These are phyloP conservation scores for Cyclotella atomus DNA, from an alignment of 108 stramenopile species.

Conservation along the genomic window DNA sequence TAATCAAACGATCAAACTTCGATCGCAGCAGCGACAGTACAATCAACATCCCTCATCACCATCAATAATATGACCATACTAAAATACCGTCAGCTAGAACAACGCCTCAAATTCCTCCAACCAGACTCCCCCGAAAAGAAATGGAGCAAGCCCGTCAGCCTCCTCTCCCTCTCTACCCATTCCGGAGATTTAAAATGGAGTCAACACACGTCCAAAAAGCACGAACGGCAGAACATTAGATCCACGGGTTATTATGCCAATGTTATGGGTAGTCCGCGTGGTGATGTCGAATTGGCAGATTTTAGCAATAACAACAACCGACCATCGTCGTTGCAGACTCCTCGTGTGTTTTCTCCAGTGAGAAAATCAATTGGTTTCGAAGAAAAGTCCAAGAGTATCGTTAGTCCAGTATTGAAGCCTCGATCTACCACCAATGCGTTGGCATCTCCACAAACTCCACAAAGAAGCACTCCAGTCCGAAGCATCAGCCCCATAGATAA, in stretches of 20 bases:
- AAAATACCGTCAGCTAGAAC: conserved; percentile 7
- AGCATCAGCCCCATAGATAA: not conserved
- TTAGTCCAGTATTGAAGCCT: not conserved
- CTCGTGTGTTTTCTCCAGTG: not conserved
- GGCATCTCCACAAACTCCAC: not conserved
- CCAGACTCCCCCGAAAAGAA: not conserved
- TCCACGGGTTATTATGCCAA: not conserved
- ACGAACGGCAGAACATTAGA: not conserved
- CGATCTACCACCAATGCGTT: no score
- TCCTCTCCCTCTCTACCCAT: not conserved
- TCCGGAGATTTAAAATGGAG: conserved; percentile 12
- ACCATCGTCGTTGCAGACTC: not conserved
- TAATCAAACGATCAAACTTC: no score
- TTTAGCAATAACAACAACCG: not conserved
- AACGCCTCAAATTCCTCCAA: conserved; percentile 12
- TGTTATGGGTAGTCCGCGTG: not conserved
- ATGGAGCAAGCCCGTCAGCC: not conserved
- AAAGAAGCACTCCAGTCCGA: not conserved
- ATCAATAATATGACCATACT: conserved; percentile 1
- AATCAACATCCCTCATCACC: not conserved
- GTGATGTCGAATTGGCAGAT: conserved; percentile 8
- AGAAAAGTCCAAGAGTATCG: not conserved
- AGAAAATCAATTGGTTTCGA: not conserved
- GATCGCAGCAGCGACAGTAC: no score
- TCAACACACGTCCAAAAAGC: not conserved